phyloP scores from a whole-genome alignment of 2,329 filamentous ascomycete species.

The Colletotrichum destructivum region DNA sequence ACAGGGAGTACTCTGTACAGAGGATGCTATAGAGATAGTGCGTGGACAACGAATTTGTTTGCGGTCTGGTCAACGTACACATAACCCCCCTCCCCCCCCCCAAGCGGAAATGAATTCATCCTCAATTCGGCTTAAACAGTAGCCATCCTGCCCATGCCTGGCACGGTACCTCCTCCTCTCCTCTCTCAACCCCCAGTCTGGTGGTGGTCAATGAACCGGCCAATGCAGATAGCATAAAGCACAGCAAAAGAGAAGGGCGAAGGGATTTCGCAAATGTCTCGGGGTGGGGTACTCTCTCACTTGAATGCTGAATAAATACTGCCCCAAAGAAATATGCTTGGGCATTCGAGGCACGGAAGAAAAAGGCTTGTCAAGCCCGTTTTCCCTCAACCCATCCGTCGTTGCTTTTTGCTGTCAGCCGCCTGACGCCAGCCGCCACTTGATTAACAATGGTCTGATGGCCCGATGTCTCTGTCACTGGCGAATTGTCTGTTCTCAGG shows the following conservation, averaged over 20 bases:
- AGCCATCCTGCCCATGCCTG: neutral
- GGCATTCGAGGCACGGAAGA: no score
- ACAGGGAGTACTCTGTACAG: no score
- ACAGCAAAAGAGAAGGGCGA: neutral
- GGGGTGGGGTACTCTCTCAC: neutral
- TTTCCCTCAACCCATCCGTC: neutral
- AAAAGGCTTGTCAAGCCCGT: neutral
- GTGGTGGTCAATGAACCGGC: neutral
- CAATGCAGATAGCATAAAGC: neutral
- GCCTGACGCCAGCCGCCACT: neutral
- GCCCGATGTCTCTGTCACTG: slow-evolving; percentile 20
- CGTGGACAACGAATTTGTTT: neutral
- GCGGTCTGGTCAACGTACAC: neutral
- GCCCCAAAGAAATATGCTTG: neutral
- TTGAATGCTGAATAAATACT: neutral
- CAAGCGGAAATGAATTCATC: slow-evolving; percentile 11
- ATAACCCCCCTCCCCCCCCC: neutral
- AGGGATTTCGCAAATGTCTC: slow-evolving; percentile 25
- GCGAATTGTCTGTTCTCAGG: slow-evolving; percentile 13
- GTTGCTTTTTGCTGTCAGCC: neutral
- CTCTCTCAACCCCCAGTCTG: neutral
- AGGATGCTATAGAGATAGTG: neutral
- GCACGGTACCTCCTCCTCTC: neutral
- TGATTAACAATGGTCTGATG: slow-evolving; percentile 24
- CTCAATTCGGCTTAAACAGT: neutral